Conservation (phyloP, 2,329 filamentous ascomycete species). For the Lasiodiplodia sp. region DNA sequence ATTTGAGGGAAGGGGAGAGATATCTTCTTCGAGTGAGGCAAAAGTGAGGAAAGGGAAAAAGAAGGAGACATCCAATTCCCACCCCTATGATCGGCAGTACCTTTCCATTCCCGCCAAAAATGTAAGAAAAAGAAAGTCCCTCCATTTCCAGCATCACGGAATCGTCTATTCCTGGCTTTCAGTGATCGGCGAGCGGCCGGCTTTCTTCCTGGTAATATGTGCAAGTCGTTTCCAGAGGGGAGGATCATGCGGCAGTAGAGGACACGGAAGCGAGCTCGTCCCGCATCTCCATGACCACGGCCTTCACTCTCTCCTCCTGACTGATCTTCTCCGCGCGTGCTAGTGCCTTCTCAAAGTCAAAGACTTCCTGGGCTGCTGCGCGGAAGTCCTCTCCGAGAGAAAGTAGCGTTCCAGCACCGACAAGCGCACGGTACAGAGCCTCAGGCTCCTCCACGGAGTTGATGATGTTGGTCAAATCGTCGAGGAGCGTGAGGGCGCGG, state of each 20-base stretch:
- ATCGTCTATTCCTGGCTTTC: not conserved
- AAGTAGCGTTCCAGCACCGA: constrained; percentile 81
- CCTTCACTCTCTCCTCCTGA: constrained; percentile 67
- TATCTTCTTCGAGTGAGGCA: not conserved
- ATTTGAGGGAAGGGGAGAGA: not conserved
- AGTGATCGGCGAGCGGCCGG: not conserved
- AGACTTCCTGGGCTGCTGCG: constrained; percentile 64
- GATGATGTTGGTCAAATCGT: constrained; percentile 69
- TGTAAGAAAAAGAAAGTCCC: not conserved
- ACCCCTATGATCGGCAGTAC: not conserved
- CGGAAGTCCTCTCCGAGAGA: constrained; percentile 67
- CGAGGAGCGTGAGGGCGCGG: constrained; percentile 62
- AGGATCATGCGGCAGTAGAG: not conserved
- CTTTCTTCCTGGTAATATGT: not conserved
- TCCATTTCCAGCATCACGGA: not conserved
- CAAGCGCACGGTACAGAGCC: constrained; percentile 80
- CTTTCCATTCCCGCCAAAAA: not conserved
- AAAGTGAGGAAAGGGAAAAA: not conserved
- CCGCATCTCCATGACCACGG: constrained; percentile 66
- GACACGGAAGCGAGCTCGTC: constrained; percentile 47
- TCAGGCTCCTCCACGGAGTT: constrained; percentile 76
- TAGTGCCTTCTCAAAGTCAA: constrained; percentile 59
- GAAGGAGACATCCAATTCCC: not conserved
- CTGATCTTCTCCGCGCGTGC: constrained; percentile 58
- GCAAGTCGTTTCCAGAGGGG: not conserved